Evolutionary conservation across 1,284 basidiomycete genomes (phyloP).

Genomic region (Stygiomarasmius scandens): DNA sequence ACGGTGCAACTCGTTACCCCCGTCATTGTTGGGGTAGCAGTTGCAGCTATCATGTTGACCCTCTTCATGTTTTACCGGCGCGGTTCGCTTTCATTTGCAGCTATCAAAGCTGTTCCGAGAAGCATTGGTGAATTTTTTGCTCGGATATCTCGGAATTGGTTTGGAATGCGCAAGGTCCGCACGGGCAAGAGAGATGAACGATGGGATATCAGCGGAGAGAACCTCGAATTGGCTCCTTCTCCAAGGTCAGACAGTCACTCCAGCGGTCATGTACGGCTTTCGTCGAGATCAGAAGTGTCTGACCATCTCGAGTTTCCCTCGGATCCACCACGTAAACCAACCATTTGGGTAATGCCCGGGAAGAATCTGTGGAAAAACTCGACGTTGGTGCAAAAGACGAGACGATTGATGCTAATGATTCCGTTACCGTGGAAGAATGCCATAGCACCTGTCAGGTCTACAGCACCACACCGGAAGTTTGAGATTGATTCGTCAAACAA

Average conservation of each 20-base stretch:
- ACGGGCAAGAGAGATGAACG: conserved; percentile 5
- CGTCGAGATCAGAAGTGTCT: conserved; percentile 7
- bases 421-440: conserved; percentile 23
- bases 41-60: conserved; percentile 26
- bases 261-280: conserved; percentile 16
- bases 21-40: conserved; percentile 28
- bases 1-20: conserved; percentile 37
- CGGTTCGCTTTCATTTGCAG: not conserved
- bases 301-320: not conserved
- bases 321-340: not conserved
- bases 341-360: conserved; percentile 15
- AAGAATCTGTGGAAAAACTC: conserved; percentile 15
- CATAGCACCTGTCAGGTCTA: conserved; percentile 26
- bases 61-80: conserved; percentile 23
- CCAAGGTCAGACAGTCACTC: conserved; percentile 6
- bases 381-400: conserved; percentile 1
- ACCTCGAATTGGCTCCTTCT: conserved; percentile 3
- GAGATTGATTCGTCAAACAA: conserved; percentile 33
- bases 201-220: conserved; percentile 16
- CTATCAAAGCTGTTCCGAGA: not conserved
- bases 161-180: conserved; percentile 13
- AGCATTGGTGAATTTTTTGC: not conserved
- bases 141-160: conserved; percentile 4
- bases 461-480: conserved; percentile 28
- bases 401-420: conserved; percentile 3